phyloP scores from a whole-genome alignment of 2,329 filamentous ascomycete genomes.

The Thermothelomyces thermophilus region DNA sequence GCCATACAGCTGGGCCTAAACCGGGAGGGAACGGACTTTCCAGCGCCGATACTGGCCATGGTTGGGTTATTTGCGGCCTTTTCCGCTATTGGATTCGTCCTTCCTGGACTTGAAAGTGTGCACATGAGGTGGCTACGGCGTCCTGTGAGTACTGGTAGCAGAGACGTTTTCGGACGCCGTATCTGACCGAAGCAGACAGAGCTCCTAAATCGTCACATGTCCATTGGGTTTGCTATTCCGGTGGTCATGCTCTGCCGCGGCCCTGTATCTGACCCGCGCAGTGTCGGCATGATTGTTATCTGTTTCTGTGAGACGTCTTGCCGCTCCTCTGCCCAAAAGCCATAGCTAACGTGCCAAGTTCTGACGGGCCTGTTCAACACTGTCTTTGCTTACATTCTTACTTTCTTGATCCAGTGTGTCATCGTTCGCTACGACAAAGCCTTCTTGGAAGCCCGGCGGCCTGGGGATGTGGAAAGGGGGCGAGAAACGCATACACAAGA shows the following conservation, averaged over 20 bases:
- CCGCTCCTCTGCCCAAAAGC: neutral
- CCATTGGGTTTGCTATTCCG: constrained; percentile 45
- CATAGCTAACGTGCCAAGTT: constrained; percentile 16
- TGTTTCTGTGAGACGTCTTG: constrained; percentile 37
- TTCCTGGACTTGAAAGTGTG: constrained; percentile 24
- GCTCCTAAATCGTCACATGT: constrained; percentile 45
- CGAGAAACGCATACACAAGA: neutral
- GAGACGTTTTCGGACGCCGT: neutral
- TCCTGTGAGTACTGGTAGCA: constrained; percentile 20
- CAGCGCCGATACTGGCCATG: constrained; percentile 45
- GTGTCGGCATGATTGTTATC: constrained; percentile 38
- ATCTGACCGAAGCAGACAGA: constrained; percentile 35
- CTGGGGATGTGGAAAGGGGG: constrained; percentile 7
- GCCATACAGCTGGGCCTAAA: constrained; percentile 34
- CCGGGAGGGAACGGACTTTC: constrained; percentile 34
- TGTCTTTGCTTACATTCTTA: constrained; percentile 25
- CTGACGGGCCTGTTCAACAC: constrained; percentile 31
- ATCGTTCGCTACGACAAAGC: constrained; percentile 19
- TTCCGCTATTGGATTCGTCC: constrained; percentile 13
- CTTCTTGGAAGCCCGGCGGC: neutral
- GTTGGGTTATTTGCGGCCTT: constrained; percentile 32
- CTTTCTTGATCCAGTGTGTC: constrained; percentile 25
- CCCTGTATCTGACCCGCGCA: constrained; percentile 27
- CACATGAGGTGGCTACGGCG: constrained; percentile 24
- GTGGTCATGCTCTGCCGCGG: constrained; percentile 39